Evolutionary conservation across 805 yeast genomes (phyloP), one percentile per base, ranked within the genome.

Genomic region (Debaryomyces tyrocola): DNA sequence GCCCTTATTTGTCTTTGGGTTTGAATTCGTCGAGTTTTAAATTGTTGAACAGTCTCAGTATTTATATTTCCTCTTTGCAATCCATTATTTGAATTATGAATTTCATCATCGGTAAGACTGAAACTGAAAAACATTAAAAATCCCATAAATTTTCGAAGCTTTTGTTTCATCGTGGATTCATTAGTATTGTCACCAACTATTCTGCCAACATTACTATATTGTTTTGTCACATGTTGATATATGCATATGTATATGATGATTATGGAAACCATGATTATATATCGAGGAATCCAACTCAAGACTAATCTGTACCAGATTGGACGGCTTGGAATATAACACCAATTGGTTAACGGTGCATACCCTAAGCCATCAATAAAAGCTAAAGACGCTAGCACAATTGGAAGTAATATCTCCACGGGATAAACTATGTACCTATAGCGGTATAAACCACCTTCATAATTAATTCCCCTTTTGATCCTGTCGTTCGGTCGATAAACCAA

Each of bases 281-380:
- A 90, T 41, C 97, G 73, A 10, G 95, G 90, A 1, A 82, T 83
- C 96, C 96, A 91, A 52, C 90, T 80, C 41, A 90, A 67, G 1
- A 73, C 90, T 34, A 85, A 59, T 47, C 89, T 71, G 61, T 82
- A 85, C 94, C 94, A 90, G 6, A 75, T 59, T 0, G 95, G 95
- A 1, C 67, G 51, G 37, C 81, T 79, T 0, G 96, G 90, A 46
- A 90, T 68, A 62, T 85, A 89, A 60, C 96, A 85, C 90, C 90
- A 87, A 51, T 84, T 79, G 34, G 84, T 80, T 49, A 79, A 74
- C 24, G 89, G 82, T 31, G 66, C 60, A 60, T 85, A 90, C 2
- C 87, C 85, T 4, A 72, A 70, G 6, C 63, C 57, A 28, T 54
- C 49, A 24, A 88, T 78, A 58, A 85, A 88, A 0, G 90, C 90